Evolutionary conservation across 164 flowering plant species (phyloP), one percentile per base, ranked within the genome.

Genomic region (Litsea cubeba): DNA sequence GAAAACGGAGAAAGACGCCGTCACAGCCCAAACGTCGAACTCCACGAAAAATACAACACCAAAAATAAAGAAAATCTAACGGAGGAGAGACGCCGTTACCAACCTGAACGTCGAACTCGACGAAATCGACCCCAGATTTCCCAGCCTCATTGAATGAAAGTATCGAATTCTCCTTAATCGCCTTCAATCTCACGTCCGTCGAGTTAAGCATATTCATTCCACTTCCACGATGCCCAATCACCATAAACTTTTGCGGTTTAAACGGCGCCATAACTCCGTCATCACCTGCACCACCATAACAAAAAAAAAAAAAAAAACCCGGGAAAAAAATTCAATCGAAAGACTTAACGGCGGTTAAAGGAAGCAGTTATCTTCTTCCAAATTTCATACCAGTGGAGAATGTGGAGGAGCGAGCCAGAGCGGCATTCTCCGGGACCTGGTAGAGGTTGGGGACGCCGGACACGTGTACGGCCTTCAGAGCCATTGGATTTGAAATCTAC

Each of bases 51-150:
- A 2, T 1, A 63, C 26, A 3, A 22, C 3, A 22, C 30, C 40
- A 28, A 1, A 18, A 65, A 18, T 0, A 32, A 1, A 65, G 32
- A 18, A 65, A 30, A 65, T 11, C 20, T 65, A 65, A 65, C 69
- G 69, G 49, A 30, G 20, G 5, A 30, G 12, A 18, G 32, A 15
- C 22, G 46, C 40, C 22, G 49, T 26, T 65, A 65, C 69, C 2
- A 20, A 93, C 98, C 93, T 94, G 98, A 81, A 94, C 98, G 60
- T 94, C 97, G 58, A 94, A 94, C 71, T 94, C 98, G 35, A 94
- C 82, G 78, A 81, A 94, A 75, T 92, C 94, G 50, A 92, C 57
- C 54, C 83, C 81, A 72, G 78, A 83, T 1, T 81, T 79, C 0
- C 82, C 87, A 40, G 97, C 98, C 1, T 83, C 58, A 57, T 92